These are phyloP conservation scores for Candida chauliodis DNA, from an alignment of 805 yeast genomes.

Conservation along the genomic window DNA sequence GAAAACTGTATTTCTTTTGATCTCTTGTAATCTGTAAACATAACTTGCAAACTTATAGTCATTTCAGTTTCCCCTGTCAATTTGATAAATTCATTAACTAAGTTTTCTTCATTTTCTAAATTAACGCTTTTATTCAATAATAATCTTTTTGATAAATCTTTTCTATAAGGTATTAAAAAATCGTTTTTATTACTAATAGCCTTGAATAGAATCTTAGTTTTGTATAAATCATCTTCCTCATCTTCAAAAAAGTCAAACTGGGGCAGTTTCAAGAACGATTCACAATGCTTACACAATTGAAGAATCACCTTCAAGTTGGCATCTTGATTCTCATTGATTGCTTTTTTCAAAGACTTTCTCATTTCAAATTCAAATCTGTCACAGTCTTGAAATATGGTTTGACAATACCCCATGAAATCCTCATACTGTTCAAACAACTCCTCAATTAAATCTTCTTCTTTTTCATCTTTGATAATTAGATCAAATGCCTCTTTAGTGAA, in stretches of 20 bases:
- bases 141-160: conserved; percentile 36
- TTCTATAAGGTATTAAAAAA: conserved; percentile 27
- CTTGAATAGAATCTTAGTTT: conserved; percentile 25
- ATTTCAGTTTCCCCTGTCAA: conserved; percentile 30
- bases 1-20: conserved; percentile 12
- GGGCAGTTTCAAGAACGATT: too few relatives aligned
- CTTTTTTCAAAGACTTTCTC: conserved; percentile 23
- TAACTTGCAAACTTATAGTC: conserved; percentile 22
- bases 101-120: conserved; percentile 17
- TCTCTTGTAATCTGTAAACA: conserved; percentile 31
- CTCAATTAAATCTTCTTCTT: conserved; percentile 2
- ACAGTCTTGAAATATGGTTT: conserved; percentile 12
- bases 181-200: conserved; percentile 30
- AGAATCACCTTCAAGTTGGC: conserved; percentile 15
- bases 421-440: conserved; percentile 14
- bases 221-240: conserved; percentile 15
- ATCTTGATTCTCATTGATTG: conserved; percentile 14
- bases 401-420: conserved; percentile 11
- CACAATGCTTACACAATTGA: conserved; percentile 31
- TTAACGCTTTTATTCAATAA: conserved; percentile 21
- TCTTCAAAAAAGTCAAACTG: conserved; percentile 19
- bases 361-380: conserved; percentile 28
- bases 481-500: conserved; percentile 5
- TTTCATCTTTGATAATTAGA: conserved; percentile 8
- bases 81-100: conserved; percentile 22